Conservation (phyloP, 257 asterid genomes). For the Lycium ferocissimum region DNA sequence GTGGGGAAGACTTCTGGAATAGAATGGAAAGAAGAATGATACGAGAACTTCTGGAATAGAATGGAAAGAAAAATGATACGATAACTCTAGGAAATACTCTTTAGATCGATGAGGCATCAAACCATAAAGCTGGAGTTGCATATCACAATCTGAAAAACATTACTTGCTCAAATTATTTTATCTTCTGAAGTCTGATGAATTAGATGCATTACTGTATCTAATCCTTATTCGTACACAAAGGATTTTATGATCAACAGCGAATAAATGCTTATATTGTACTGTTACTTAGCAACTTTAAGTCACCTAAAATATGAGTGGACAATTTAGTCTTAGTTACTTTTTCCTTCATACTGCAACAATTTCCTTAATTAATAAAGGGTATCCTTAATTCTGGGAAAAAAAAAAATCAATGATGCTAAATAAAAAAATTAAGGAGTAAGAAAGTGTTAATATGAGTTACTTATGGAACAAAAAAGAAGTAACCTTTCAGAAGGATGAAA, state of each 20-base stretch:
- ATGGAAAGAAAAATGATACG: slow-evolving; percentile 12
- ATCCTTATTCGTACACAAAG: neutral
- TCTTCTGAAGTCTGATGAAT: slow-evolving; percentile 22
- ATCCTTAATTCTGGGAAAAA: neutral
- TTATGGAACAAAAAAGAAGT: slow-evolving; percentile 24
- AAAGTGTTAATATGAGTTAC: slow-evolving; percentile 12
- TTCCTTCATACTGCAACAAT: neutral
- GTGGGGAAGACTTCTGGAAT: neutral
- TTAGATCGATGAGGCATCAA: neutral
- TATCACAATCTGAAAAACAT: neutral
- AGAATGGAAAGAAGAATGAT: slow-evolving; percentile 6
- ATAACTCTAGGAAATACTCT: neutral
- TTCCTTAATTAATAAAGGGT: neutral
- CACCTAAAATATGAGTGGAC: slow-evolving; percentile 11
- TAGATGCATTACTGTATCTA: neutral
- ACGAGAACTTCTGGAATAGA: neutral
- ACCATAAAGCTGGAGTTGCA: neutral
- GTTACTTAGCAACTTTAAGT: slow-evolving; percentile 3
- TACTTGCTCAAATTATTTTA: slow-evolving; percentile 3
- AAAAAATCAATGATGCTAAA: neutral
- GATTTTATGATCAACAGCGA: neutral
- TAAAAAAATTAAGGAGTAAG: neutral
- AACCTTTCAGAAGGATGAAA: slow-evolving; percentile 16
- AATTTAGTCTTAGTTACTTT: neutral
- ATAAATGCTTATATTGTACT: neutral